These are phyloP conservation scores for Penicillium macrosclerotiorum DNA, from an alignment of 495 filamentous ascomycete genomes.

Conservation along the genomic window DNA sequence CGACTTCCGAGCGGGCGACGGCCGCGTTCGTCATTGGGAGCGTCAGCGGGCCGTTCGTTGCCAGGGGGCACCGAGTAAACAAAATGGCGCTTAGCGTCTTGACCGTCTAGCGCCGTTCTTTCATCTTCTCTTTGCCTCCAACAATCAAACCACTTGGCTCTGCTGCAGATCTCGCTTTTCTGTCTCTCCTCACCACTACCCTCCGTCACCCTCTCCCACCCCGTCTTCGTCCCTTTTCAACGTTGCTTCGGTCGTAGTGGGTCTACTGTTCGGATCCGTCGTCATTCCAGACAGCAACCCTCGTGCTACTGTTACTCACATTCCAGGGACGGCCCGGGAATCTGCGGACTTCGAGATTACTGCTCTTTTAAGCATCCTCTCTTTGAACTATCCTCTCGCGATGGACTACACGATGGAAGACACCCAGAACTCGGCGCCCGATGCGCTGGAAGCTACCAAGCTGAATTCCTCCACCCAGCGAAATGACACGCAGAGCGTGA, in stretches of 20 bases:
- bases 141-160: too few species aligned
- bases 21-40: neutral
- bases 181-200: neutral
- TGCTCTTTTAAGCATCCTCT: constrained; percentile 1
- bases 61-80: constrained; percentile 14
- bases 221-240: constrained; percentile 7
- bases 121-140: constrained; percentile 1
- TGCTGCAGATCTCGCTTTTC: constrained; percentile 5
- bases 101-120: constrained; percentile 1
- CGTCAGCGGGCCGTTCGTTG: constrained; percentile 7
- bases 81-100: constrained; percentile 4
- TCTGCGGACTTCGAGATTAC: constrained; percentile 15
- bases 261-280: constrained; percentile 34
- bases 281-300: constrained; percentile 44
- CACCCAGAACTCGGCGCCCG: constrained; percentile 67
- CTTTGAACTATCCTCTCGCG: constrained; percentile 5
- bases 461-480: constrained; percentile 54
- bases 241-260: constrained; percentile 22
- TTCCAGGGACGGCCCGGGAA: constrained; percentile 22
- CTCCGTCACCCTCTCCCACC: constrained; percentile 1
- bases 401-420: constrained; percentile 73
- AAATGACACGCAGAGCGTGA: constrained; percentile 68
- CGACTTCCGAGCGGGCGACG: too few species aligned
- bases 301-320: constrained; percentile 30
- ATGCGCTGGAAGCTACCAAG: constrained; percentile 57